Conservation (phyloP, 2,329 filamentous ascomycete species). For the Cercospora brassicicola region DNA sequence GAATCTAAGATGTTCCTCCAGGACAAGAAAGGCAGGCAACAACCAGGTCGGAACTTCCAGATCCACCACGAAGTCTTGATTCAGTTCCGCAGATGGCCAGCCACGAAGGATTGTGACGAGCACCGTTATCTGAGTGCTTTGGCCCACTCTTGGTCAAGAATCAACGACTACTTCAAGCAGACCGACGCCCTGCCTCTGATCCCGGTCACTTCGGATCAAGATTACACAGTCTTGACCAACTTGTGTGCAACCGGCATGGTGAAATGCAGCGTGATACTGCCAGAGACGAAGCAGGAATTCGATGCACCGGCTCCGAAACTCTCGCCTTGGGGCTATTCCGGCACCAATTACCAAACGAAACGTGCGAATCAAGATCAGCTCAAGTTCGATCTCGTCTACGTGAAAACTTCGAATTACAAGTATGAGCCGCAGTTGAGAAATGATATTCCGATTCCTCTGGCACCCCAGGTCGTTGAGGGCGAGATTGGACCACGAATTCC, state of each 20-base stretch:
- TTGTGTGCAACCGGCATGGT: conserved; percentile 62
- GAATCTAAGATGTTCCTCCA: conserved; percentile 58
- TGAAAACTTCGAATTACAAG: conserved; percentile 60
- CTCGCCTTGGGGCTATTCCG: conserved; percentile 67
- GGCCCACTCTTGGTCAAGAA: conserved; percentile 27
- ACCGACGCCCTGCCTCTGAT: conserved; percentile 50
- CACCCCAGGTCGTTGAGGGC: conserved; percentile 15
- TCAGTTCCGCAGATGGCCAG: conserved; percentile 58
- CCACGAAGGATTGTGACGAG: conserved; percentile 28
- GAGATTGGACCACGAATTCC: conserved; percentile 52
- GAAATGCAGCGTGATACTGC: conserved; percentile 54
- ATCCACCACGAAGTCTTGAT: conserved; percentile 61
- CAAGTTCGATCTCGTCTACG: conserved; percentile 62
- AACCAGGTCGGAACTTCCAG: conserved; percentile 62
- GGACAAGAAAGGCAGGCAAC: conserved; percentile 59
- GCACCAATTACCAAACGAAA: conserved; percentile 69
- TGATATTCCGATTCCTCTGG: conserved; percentile 37
- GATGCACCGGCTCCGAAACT: conserved; percentile 44
- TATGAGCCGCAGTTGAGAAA: conserved; percentile 55
- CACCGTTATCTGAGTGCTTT: conserved; percentile 32
- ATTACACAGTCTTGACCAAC: conserved; percentile 66
- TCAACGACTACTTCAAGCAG: conserved; percentile 39
- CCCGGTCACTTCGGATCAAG: conserved; percentile 62
- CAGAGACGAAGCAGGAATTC: conserved; percentile 59
- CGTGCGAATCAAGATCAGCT: conserved; percentile 66